Base-by-base conservation (phyloP, 208 protist species). In the Balamuthia mandrillaris region DNA sequence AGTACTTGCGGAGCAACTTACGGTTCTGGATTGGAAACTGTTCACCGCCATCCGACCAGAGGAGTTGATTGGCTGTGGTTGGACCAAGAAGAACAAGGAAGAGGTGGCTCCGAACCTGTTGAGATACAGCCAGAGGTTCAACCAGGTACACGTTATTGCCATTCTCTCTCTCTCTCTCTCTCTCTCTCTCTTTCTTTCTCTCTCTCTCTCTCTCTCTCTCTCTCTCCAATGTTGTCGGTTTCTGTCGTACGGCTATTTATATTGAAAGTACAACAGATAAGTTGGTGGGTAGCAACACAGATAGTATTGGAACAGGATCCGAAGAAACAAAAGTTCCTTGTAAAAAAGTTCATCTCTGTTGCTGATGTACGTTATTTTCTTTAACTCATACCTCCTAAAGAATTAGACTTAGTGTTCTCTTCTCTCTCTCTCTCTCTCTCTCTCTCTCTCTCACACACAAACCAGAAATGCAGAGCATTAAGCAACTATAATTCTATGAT, bases 401-500 rank as follows among this genome's bases (percentile, higher is more conserved):
- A n/a, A n/a, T n/a, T n/a, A n/a, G n/a, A n/a, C n/a, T n/a, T n/a
- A n/a, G n/a, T n/a, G 1, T 3, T 41, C 7, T 44, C 45, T 6
- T 70, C 29, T 31, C 0, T 9, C 61, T 42, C 5, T 7, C 61
- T 70, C 29, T 6, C 61, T 7, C n/a, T 18, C 37, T 18, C 61
- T 4, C 5, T 6, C 33, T 16, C 18, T 24, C 47, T 54, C 14
- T 24, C 47, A 54, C 18, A 24, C 47, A 54, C 14, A 24, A 21
- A 24, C 31, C 70, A 79, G 68, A 51, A 86, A 63, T 81, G 31
- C 58, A 42, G 52, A 21, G n/a, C 39, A 3, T 44, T 72, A 29
- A 37, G 65, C 54, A 86, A 81, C 68, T 86, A 54, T 44, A 86
- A 86, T 47, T 49, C 41, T 5, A 12, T 74, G 21, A 86, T 86